phyloP scores from a whole-genome alignment of 2,329 filamentous ascomycete species.

The Proliferodiscus dingleyae region DNA sequence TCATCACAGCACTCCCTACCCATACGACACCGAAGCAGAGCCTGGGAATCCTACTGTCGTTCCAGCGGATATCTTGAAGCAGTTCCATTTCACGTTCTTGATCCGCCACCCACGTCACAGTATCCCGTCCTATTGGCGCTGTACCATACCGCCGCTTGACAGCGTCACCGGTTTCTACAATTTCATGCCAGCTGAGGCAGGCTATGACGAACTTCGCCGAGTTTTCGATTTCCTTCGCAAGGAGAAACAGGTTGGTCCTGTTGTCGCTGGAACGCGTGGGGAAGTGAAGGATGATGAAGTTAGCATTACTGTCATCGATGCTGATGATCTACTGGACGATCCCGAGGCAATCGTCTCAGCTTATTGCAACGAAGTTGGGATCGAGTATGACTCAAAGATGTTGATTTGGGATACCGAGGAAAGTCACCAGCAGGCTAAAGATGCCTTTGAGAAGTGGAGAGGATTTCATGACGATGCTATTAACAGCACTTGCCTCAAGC shows the following conservation, averaged over 20 bases:
- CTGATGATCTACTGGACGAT: conserved; percentile 86
- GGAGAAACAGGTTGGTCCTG: conserved; percentile 65
- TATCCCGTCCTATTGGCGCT: conserved; percentile 92
- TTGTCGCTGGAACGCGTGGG: conserved; percentile 45
- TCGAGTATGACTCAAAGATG: conserved; percentile 74
- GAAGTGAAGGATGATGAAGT: conserved; percentile 35
- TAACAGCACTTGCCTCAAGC: conserved; percentile 69
- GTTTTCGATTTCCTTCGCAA: conserved; percentile 80
- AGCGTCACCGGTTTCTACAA: conserved; percentile 77
- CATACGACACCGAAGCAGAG: conserved; percentile 55
- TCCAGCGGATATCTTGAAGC: conserved; percentile 65
- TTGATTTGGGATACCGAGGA: conserved; percentile 77
- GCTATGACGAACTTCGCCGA: conserved; percentile 80
- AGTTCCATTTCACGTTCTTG: conserved; percentile 92
- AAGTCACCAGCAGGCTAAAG: conserved; percentile 61
- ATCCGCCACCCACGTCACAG: conserved; percentile 92
- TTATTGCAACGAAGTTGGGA: conserved; percentile 76
- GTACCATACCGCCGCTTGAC: conserved; percentile 82
- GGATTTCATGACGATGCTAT: conserved; percentile 97
- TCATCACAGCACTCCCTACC: conserved; percentile 43
- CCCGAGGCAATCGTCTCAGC: conserved; percentile 69
- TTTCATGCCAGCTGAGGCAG: conserved; percentile 84
- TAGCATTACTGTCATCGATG: conserved; percentile 82
- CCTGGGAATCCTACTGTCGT: conserved; percentile 79
- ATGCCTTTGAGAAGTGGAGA: conserved; percentile 91